Evolutionary conservation across 768 basidiomycete species (phyloP).

Genomic region (Suillus americanus): DNA sequence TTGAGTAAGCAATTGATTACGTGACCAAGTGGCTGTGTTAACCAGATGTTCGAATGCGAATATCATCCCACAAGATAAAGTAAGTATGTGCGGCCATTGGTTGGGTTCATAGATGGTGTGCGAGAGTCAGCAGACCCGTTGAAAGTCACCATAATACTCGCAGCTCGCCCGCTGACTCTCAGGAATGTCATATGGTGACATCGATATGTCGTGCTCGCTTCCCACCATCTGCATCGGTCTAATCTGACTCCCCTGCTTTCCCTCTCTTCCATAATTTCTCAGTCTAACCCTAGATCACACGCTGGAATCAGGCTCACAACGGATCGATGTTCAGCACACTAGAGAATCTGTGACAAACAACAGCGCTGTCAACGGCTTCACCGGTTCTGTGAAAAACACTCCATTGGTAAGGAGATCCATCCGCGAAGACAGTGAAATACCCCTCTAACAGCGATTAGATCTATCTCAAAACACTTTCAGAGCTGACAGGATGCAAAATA

Average conservation of each 20-base stretch:
- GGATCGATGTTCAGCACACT: slow-evolving; percentile 26
- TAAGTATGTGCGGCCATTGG: background rate
- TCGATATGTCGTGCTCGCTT: background rate
- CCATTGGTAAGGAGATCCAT: slow-evolving; percentile 63
- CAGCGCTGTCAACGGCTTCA: slow-evolving; percentile 72
- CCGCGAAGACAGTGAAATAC: background rate
- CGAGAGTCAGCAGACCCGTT: slow-evolving; percentile 30
- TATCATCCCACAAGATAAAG: background rate
- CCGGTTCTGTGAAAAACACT: slow-evolving; percentile 88
- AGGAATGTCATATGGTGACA: background rate
- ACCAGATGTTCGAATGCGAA: background rate
- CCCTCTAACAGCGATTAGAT: slow-evolving; percentile 52
- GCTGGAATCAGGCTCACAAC: slow-evolving; percentile 27
- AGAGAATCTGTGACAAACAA: slow-evolving; percentile 38
- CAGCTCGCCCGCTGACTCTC: background rate
- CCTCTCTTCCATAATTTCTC: background rate
- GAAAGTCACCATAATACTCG: too few relatives aligned
- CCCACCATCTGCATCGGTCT: background rate
- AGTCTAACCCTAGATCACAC: slow-evolving; percentile 6
- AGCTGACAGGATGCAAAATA: slow-evolving; percentile 79
- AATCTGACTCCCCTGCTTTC: background rate
- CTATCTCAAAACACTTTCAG: slow-evolving; percentile 75
- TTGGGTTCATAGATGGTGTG: background rate
- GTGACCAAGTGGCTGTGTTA: background rate
- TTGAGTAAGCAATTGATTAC: background rate